A percentile compares a stretch with the other conserved stretches of the same genome.
phyloP scores from a whole-genome alignment of 2,329 filamentous ascomycete species.

The Fusarium virguliforme region DNA sequence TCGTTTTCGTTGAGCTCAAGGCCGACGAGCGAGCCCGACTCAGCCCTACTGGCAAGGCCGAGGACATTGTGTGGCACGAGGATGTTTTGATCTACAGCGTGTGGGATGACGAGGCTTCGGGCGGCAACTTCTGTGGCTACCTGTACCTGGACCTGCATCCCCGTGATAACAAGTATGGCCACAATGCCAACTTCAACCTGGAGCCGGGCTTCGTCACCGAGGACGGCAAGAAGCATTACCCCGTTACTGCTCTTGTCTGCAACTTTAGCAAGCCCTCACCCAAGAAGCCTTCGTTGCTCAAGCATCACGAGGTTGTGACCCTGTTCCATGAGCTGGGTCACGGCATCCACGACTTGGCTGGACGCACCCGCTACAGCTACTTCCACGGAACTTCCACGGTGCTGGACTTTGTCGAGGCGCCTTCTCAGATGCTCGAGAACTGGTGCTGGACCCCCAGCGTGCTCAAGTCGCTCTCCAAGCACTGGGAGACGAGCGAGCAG shows the following conservation, averaged over 20 bases:
- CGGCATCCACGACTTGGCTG: conserved; percentile 79
- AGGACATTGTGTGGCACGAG: conserved; percentile 85
- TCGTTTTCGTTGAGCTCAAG: conserved; percentile 82
- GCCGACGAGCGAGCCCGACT: conserved; percentile 76
- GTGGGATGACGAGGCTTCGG: conserved; percentile 82
- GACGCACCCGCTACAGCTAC: conserved; percentile 73
- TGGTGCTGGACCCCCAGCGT: conserved; percentile 81
- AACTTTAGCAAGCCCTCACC: conserved; percentile 87
- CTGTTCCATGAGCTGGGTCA: conserved; percentile 85
- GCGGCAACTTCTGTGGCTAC: conserved; percentile 83
- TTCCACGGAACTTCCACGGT: conserved; percentile 79
- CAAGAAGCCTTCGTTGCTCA: conserved; percentile 83
- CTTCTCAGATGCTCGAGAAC: conserved; percentile 82
- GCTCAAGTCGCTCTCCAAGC: conserved; percentile 77
- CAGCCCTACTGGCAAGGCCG: conserved; percentile 77
- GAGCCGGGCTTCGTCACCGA: conserved; percentile 79
- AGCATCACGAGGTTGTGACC: conserved; percentile 87
- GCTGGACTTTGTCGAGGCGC: conserved; percentile 80
- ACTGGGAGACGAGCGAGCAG: conserved; percentile 79
- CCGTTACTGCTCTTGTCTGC: conserved; percentile 85
- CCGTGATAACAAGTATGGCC: conserved; percentile 85
- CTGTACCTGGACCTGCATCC: conserved; percentile 88
- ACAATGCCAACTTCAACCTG: conserved; percentile 88
- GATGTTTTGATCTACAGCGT: conserved; percentile 88
- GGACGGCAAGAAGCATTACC: conserved; percentile 81